Evolutionary conservation across 2,329 filamentous ascomycete genomes (phyloP), one percentile per base, ranked within the genome.

Genomic region (Teratosphaeria viscida): DNA sequence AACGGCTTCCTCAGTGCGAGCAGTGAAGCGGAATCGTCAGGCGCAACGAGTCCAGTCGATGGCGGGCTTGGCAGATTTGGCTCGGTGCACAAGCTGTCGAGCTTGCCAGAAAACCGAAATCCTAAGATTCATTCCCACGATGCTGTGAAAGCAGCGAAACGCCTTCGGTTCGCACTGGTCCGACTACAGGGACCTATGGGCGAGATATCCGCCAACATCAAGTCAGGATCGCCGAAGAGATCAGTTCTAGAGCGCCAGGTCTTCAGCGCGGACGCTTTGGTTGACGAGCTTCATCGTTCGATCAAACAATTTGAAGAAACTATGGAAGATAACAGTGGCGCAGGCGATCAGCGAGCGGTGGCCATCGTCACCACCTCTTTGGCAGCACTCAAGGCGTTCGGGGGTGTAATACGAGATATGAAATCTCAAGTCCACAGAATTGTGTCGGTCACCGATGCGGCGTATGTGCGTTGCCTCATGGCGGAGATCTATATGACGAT

Each of bases 401-500:
- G 73, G 14, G 75, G 78, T 61, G 76, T 82, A 37, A 75, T 75
- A 49, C 75, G 75, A 39, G 78, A 81, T 60, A 68, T 83, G 54
- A 76, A 76, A 56, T 75, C 77, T 56, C 78, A 74, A 54, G 71
- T 77, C 27, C 71, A 73, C 54, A 81, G 81, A 60, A 80, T 83
- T 37, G 76, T 82, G n/a, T 74, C 78, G 54, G 77, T 80, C 55
- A 78, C 79, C 3, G 82, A 85, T 64, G 75, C 79, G 6, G 78
- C 81, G 59, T 81, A 84, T 63, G 73, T 85, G 57, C 80, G 83
- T 29, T 82, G 79, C 16, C 74, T 85, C 52, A 77, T 86, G 72
- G 76, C 84, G 39, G 78, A 83, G 63, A 77, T 85, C 39, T 84
- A 83, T 64, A 79, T 80, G 55, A 81, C 82, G 62, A 69, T 84